Evolutionary conservation across 305 asterid genomes (phyloP), one percentile per base, ranked within the genome.

Genomic region (Fraxinus velutina): DNA sequence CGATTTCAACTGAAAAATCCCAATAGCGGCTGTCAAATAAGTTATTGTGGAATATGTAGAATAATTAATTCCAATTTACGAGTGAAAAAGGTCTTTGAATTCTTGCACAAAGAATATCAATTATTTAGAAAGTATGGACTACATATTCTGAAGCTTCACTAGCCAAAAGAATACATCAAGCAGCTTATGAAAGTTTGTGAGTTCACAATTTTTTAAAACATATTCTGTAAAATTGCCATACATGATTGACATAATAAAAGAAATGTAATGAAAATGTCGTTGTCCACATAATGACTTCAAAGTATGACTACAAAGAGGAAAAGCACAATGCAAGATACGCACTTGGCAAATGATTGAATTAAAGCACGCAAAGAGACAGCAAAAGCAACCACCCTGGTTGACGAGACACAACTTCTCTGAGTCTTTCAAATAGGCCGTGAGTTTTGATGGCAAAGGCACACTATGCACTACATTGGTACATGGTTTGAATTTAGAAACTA

Each of bases 391-490:
- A 88, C 89, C 55, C 91, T 92, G 79, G 91, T 79, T 1, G 97
- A 92, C 70, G 88, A 85, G 86, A 96, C 92, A 83, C 97, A 91
- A 82, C 83, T 85, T 89, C 91, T 93, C 79, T 24, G 27, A 96
- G 89, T 82, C 99, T 92, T 87, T 93, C 99, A 39, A 94, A 96
- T 82, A 92, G 93, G 80, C 92, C 88, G 50, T 89, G 97, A 84
- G 90, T 89, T 86, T 92, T 96, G 73, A 96, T 94, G 42, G 99
- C 97, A 86, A 97, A 96, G 77, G 89, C 82, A 81, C 99, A 97
- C 86, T 94, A 81, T 77, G 97, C 91, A 27, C 86, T 92, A 78
- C 93, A 96, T 88, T 94, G 36, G 6, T 33, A 33, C 6, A 33
- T 33, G 36, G 36, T 33, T 33, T 33, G 36, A 33, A 33, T 33